A percentile compares a stretch with the other conserved stretches of the same genome.
These are phyloP conservation scores for Fusarium verticillioides DNA, from an alignment of 2,329 filamentous ascomycete genomes.

Conservation along the genomic window DNA sequence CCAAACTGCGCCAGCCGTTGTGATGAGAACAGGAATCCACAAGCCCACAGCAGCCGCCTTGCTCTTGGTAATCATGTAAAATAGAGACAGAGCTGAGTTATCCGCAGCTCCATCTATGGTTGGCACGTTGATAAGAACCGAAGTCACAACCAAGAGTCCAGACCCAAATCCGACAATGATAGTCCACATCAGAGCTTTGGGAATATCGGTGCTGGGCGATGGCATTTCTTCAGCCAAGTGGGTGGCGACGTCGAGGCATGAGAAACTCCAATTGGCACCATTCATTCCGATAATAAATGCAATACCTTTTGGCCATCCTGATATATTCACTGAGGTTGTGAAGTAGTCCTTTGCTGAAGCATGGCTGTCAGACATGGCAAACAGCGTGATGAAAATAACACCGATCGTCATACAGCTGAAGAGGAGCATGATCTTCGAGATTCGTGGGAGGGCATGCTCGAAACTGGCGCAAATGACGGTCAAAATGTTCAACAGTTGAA, in stretches of 20 bases:
- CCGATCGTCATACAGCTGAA: conserved; percentile 1
- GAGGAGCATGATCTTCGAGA: background rate
- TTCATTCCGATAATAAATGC: conserved; percentile 8
- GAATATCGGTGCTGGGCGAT: background rate
- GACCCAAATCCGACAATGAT: conserved; percentile 3
- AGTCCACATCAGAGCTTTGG: conserved; percentile 9
- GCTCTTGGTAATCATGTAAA: background rate
- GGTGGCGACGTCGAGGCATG: background rate
- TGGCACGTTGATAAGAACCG: background rate
- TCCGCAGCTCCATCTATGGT: background rate
- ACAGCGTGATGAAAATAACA: background rate
- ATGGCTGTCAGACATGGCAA: background rate
- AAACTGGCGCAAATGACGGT: background rate
- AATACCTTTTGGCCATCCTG: conserved; percentile 9
- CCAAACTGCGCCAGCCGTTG: background rate
- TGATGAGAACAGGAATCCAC: conserved; percentile 3
- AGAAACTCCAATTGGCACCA: conserved; percentile 4
- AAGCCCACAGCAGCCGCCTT: conserved; percentile 1
- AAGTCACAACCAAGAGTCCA: background rate
- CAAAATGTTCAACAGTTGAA: conserved; percentile 1
- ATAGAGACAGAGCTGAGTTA: conserved; percentile 3
- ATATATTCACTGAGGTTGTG: background rate
- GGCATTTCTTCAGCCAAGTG: conserved; percentile 15
- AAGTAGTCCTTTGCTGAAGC: background rate
- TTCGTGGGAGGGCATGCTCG: background rate